phyloP scores from a whole-genome alignment of 306 rosid genomes.

The Gastrolobium villosum region DNA sequence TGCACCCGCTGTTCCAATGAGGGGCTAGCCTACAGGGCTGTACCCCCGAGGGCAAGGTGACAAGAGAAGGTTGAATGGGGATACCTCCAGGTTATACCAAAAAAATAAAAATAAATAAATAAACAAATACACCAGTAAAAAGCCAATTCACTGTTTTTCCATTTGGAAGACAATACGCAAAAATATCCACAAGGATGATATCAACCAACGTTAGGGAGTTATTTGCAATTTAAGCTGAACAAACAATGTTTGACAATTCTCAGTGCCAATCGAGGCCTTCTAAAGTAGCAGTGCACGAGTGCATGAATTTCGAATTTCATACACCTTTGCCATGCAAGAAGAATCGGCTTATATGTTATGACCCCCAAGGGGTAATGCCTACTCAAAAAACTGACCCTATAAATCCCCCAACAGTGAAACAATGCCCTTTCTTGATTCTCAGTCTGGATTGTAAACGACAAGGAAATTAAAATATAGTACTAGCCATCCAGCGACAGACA shows the following conservation, averaged over 20 bases:
- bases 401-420: constrained; percentile 50
- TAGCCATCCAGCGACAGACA: constrained; percentile 35
- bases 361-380: constrained; percentile 42
- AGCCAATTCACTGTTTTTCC: not conserved
- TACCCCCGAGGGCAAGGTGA: too few relatives aligned
- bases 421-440: constrained; percentile 50
- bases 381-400: constrained; percentile 45
- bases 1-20: too few relatives aligned
- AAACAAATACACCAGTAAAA: constrained; percentile 14
- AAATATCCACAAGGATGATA: constrained; percentile 25
- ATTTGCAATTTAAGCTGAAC: constrained; percentile 43
- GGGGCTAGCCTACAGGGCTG: too few relatives aligned
- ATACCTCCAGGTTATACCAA: too few relatives aligned
- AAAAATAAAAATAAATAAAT: too few relatives aligned
- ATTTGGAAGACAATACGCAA: constrained; percentile 22
- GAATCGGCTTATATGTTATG: constrained; percentile 31
- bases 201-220: constrained; percentile 39
- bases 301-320: constrained; percentile 32
- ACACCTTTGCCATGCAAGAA: constrained; percentile 37
- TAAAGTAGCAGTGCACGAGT: constrained; percentile 30
- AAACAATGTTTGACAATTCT: constrained; percentile 38
- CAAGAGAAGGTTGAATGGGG: too few relatives aligned
- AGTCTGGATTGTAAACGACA: constrained; percentile 50
- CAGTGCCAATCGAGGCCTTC: constrained; percentile 40
- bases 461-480: constrained; percentile 41